These are phyloP conservation scores for Rutidosis leptorrhynchoides DNA, from an alignment of 129 eudicot genomes.

Conservation along the genomic window DNA sequence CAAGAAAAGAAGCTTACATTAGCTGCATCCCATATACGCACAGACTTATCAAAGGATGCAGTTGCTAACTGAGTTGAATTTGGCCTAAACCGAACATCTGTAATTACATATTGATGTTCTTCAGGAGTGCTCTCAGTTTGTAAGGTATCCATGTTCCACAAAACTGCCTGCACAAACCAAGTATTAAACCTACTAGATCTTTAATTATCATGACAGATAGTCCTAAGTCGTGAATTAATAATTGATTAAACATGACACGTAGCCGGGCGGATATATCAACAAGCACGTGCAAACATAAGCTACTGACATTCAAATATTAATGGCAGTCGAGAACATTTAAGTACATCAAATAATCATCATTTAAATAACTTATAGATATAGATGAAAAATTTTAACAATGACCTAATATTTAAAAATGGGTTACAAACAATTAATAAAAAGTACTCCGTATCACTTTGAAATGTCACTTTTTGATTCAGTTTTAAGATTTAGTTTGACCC, in stretches of 20 bases:
- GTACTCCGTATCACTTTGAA: background rate
- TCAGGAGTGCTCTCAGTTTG: slow-evolving; percentile 90
- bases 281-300: slow-evolving; percentile 8
- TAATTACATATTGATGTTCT: slow-evolving; percentile 73
- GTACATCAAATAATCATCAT: background rate
- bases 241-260: background rate
- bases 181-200: slow-evolving; percentile 12
- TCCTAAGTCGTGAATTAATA: slow-evolving; percentile 9
- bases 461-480: background rate
- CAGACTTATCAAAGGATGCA: slow-evolving; percentile 83
- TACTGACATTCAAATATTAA: slow-evolving; percentile 6
- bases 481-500: background rate
- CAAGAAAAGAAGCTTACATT: slow-evolving; percentile 49
- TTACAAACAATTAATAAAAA: no score
- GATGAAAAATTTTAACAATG: no score
- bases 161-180: slow-evolving; percentile 58
- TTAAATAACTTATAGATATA: no score
- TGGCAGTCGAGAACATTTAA: slow-evolving; percentile 16
- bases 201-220: background rate
- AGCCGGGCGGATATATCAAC: background rate
- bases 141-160: slow-evolving; percentile 96
- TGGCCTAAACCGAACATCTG: slow-evolving; percentile 94
- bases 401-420: no score
- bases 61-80: slow-evolving; percentile 94
- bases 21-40: slow-evolving; percentile 97